Evolutionary conservation across 2,329 filamentous ascomycete genomes (phyloP).

Genomic region (Tolypocladium tundrense): DNA sequence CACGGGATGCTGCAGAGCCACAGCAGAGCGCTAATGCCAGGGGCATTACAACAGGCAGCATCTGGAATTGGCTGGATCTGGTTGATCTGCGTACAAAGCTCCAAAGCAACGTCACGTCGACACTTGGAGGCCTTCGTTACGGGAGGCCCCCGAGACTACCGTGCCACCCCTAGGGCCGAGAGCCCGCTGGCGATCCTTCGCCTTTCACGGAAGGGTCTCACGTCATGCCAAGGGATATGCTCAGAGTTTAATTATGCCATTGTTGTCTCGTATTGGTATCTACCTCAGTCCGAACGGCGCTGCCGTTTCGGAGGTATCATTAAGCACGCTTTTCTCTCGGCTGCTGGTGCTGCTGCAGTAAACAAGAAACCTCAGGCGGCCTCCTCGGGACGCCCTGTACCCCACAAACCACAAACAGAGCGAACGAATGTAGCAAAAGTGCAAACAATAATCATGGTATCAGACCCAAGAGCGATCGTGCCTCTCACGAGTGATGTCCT

Average conservation of each 20-base stretch:
- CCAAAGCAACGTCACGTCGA: constrained; percentile 1
- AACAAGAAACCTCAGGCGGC: not conserved
- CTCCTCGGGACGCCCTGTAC: not conserved
- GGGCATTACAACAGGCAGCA: not conserved
- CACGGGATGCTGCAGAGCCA: not conserved
- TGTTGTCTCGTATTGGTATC: constrained; percentile 3
- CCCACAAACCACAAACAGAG: not conserved
- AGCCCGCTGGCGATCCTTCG: not conserved
- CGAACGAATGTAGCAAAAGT: constrained; percentile 2
- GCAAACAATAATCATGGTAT: constrained; percentile 9
- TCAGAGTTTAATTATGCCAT: not conserved
- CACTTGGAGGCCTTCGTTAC: not conserved
- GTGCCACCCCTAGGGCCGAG: no score
- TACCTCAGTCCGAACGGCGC: constrained; percentile 1
- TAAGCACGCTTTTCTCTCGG: constrained; percentile 12
- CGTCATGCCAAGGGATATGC: not conserved
- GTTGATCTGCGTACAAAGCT: not conserved
- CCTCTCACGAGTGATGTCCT: constrained; percentile 8
- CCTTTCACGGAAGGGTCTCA: not conserved
- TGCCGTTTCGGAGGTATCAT: constrained; percentile 6
- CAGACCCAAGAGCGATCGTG: constrained; percentile 13
- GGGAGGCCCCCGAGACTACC: not conserved
- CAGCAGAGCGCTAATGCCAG: not conserved
- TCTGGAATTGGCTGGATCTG: not conserved
- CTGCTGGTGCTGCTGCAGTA: not conserved